A percentile compares a stretch with the other conserved stretches of the same genome.
Evolutionary conservation across 257 asterid species (phyloP).

Genomic region (Solanum peruvianum): DNA sequence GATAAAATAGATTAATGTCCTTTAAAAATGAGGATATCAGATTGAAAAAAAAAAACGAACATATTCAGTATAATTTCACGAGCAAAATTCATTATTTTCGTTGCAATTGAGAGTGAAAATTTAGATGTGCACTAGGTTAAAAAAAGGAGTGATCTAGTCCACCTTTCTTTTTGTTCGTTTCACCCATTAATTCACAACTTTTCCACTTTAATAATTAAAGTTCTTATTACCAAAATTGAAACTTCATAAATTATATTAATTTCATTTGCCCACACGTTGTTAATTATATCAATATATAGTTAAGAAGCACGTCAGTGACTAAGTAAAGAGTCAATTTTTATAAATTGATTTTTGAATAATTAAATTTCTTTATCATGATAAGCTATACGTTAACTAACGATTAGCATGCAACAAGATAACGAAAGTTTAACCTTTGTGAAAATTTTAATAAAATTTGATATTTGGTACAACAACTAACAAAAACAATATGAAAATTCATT

Average conservation of each 20-base stretch:
- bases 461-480: background rate
- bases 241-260: background rate
- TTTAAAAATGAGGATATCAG: background rate
- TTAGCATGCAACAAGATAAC: background rate
- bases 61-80: background rate
- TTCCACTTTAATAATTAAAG: background rate
- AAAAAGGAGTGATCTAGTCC: background rate
- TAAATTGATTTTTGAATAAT: background rate
- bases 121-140: background rate
- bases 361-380: background rate
- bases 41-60: background rate
- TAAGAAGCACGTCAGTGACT: background rate
- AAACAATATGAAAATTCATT: background rate
- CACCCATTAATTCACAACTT: background rate
- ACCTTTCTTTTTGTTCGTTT: background rate
- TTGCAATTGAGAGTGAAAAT: background rate
- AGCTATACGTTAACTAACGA: background rate
- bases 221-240: background rate
- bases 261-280: background rate
- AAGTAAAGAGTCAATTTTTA: background rate
- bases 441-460: background rate
- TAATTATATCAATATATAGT: background rate
- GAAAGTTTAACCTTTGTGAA: background rate
- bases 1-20: background rate
- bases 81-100: background rate